Evolutionary conservation across 352 stramenopile species (phyloP).

Genomic region (Peronospora belbahrii): DNA sequence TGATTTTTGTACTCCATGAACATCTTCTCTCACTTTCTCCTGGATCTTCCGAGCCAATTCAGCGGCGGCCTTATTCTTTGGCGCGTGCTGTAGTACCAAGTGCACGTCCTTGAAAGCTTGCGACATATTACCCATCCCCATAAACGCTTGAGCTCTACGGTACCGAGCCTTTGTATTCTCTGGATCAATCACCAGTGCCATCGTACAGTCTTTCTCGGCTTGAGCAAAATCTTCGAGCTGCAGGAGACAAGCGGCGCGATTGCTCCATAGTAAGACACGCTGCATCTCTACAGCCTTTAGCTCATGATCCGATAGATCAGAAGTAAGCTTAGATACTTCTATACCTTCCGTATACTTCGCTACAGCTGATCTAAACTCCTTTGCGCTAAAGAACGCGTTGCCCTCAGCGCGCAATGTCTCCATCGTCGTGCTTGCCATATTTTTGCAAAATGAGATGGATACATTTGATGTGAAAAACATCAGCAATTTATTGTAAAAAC

Average conservation of each 20-base stretch:
- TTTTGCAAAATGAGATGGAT: slow-evolving; percentile 18
- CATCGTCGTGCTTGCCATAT: slow-evolving; percentile 29
- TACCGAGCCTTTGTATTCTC: slow-evolving; percentile 77
- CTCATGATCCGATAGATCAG: slow-evolving; percentile 6
- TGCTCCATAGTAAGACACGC: slow-evolving; percentile 63
- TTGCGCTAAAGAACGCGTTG: slow-evolving; percentile 71
- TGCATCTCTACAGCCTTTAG: slow-evolving; percentile 26
- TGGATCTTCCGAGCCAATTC: slow-evolving; percentile 69
- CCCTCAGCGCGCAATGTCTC: slow-evolving; percentile 56
- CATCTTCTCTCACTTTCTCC: slow-evolving; percentile 58
- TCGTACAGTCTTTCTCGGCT: slow-evolving; percentile 48
- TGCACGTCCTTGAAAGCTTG: slow-evolving; percentile 66
- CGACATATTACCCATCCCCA: slow-evolving; percentile 58
- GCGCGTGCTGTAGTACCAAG: slow-evolving; percentile 59
- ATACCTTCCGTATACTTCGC: slow-evolving; percentile 65
- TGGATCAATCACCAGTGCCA: slow-evolving; percentile 35
- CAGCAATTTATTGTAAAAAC: no score
- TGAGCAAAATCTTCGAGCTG: slow-evolving; percentile 54
- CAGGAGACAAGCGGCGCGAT: slow-evolving; percentile 64
- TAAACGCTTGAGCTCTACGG: slow-evolving; percentile 60
- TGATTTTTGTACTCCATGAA: slow-evolving; percentile 73
- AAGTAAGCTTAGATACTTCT: slow-evolving; percentile 4
- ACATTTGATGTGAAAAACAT: slow-evolving; percentile 5
- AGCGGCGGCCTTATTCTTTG: slow-evolving; percentile 65
- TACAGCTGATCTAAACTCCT: slow-evolving; percentile 50